Evolutionary conservation across 106 monocot species (phyloP).

Genomic region (Allium fistulosum): DNA sequence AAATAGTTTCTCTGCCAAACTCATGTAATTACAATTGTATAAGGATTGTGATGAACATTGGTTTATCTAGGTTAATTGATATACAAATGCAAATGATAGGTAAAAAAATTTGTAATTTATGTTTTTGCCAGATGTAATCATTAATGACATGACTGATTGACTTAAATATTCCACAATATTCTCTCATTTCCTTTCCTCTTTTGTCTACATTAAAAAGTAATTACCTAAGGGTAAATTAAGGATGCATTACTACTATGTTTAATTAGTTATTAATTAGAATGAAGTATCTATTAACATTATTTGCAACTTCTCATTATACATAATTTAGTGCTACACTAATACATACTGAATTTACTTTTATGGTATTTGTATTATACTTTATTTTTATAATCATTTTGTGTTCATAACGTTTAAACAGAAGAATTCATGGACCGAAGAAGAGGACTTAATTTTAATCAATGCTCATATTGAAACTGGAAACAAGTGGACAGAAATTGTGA

Average conservation of each 20-base stretch:
- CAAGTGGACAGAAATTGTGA: constrained; percentile 89
- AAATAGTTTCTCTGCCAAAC: too few species aligned
- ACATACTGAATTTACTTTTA: background rate
- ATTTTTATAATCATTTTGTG: background rate
- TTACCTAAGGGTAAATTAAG: too few species aligned
- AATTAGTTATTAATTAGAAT: background rate
- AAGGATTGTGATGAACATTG: too few species aligned
- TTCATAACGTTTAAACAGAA: constrained; percentile 31
- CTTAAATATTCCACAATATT: too few species aligned
- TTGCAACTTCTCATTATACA: background rate
- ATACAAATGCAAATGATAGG: too few species aligned
- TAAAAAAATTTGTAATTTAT: too few species aligned
- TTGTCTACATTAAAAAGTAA: too few species aligned
- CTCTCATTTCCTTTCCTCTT: too few species aligned
- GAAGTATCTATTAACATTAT: background rate
- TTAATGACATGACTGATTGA: too few species aligned
- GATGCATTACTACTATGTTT: background rate
- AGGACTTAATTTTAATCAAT: constrained; percentile 60
- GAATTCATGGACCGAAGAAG: constrained; percentile 79
- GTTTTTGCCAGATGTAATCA: too few species aligned
- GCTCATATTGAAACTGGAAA: constrained; percentile 69
- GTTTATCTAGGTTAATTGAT: too few species aligned
- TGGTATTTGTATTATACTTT: background rate
- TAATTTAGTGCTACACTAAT: background rate
- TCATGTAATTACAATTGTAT: too few species aligned